phyloP scores from a whole-genome alignment of 2,329 filamentous ascomycete genomes.

The Colletotrichum liriopes region DNA sequence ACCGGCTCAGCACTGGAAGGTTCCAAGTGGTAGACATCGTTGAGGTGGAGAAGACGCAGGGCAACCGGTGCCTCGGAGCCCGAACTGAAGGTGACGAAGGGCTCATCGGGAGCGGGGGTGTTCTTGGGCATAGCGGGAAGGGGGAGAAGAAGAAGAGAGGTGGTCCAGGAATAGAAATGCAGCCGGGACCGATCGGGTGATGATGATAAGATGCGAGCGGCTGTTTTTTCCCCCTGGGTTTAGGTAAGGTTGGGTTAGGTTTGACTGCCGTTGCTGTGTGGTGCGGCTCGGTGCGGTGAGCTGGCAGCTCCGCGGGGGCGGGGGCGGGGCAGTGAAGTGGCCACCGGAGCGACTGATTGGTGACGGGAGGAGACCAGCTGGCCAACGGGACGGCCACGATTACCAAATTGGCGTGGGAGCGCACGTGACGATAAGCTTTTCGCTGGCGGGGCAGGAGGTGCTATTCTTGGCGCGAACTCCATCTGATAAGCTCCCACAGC shows the following conservation, averaged over 20 bases:
- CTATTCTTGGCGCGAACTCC: constrained; percentile 24
- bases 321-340: constrained; percentile 10
- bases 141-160: not conserved
- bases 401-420: not conserved
- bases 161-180: constrained; percentile 26
- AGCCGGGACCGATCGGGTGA: not conserved
- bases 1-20: constrained; percentile 82
- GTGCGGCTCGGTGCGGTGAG: constrained; percentile 17
- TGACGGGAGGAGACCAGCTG: not conserved
- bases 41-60: constrained; percentile 89
- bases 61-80: constrained; percentile 67
- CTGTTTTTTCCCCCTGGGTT: constrained; percentile 19
- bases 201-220: constrained; percentile 1
- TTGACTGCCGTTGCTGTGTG: constrained; percentile 16
- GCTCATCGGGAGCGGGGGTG: constrained; percentile 39
- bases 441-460: not conserved
- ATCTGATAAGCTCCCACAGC: constrained; percentile 28
- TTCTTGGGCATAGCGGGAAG: constrained; percentile 39
- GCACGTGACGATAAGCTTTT: constrained; percentile 28
- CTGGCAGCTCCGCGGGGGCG: constrained; percentile 11
- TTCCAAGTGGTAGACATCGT: constrained; percentile 95
- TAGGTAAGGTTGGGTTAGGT: constrained; percentile 5
- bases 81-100: constrained; percentile 51
- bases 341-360: not conserved
- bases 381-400: constrained; percentile 17